Base-by-base conservation (phyloP, 2,329 filamentous ascomycete species). In the Dothideomycetidae sp. region DNA sequence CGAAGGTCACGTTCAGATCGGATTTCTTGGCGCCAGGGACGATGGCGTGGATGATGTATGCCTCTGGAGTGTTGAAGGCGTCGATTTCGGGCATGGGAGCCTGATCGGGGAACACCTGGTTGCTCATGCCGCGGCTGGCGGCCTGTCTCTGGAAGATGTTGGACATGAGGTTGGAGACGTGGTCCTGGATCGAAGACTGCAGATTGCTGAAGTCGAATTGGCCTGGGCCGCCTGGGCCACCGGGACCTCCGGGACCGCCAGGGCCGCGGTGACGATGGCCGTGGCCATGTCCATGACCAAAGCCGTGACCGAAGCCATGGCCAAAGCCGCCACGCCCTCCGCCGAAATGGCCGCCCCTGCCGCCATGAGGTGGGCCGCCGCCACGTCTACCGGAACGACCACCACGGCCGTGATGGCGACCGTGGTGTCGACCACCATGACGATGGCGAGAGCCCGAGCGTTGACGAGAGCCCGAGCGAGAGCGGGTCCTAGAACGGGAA, bases 21-120 rank as follows among this genome's bases (percentile, higher is more conserved):
- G 82, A 71, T 58, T 85, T 86, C 60, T 77, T 77, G 2, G 78
- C 81, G 16, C 83, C 83, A 0, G 84, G 81, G 0, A 92, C 67
- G 1, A 81, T 77, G 33, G 74, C 52, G 55, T 90, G 81, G 5
- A 90, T 60, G 30, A 84, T 62, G 53, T 75, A 85, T 10, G 72
- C 59, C 19, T 62, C 58, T 5, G 72, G 58, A 4, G 76, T 79
- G 53, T 78, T 71, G 63, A 88, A 90, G 45, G 86, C 61, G 53
- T 92, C 83, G 39, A 77, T 63, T n/a, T 78, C 73, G n/a, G n/a
- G n/a, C n/a, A n/a, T n/a, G n/a, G n/a, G n/a, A n/a, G n/a, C n/a
- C n/a, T n/a, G 39, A 2, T 34, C 33, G 3, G 32, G 29, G 16
- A 41, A 43, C 10, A 28, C 32, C 30, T 41, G 31, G 39, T n/a